Base-by-base conservation (phyloP, 2,329 filamentous ascomycete genomes). In the Keithomyces neogunnii region DNA sequence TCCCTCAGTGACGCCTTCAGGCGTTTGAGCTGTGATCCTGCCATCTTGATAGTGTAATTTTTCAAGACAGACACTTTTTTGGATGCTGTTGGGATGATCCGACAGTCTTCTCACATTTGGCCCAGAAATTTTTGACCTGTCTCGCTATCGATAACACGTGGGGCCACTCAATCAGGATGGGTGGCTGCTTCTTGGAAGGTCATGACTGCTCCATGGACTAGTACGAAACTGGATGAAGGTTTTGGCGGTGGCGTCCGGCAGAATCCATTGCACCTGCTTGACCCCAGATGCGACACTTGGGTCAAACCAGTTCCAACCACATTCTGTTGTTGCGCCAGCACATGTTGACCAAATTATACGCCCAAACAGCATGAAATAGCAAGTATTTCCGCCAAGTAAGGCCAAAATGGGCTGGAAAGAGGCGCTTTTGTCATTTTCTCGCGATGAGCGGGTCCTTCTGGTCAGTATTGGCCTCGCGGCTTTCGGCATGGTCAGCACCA, bases 1-100 rank as follows among this genome's bases (percentile, higher is more conserved):
- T 96, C 90, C 56, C 84, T 81, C 45, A 99, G 78, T 8, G 91
- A 96, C 59, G 88, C 80, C 73, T 97, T 99, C 44, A 99, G 80
- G 69, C 91, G 87, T 73, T 97, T 99, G 53, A 99, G 79, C 74
- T 99, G 95, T 10, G 95, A 99, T 56, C 91, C 89, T 60, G 92
- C 85, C 93, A 99, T 99, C 51, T 62, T 72, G 63, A 57, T 35
- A 52, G 33, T 13, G 47, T 50, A 33, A 28, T 29, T 35, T n/a
- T 11, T 36, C 45, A 39, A 45, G 36, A 47, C 30, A 45, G 32
- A 49, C 49, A 36, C 48, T 45, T 29, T 19, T 45, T 51, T 45
- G 38, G 32, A 50, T 47, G 53, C 51, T 56, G 57, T 42, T 57
- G 46, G 39, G 55, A 54, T 50, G 44, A 50, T 44, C 51, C 44